These are phyloP conservation scores for Brassica nigra DNA, from an alignment of 345 rosid genomes.

Conservation along the genomic window DNA sequence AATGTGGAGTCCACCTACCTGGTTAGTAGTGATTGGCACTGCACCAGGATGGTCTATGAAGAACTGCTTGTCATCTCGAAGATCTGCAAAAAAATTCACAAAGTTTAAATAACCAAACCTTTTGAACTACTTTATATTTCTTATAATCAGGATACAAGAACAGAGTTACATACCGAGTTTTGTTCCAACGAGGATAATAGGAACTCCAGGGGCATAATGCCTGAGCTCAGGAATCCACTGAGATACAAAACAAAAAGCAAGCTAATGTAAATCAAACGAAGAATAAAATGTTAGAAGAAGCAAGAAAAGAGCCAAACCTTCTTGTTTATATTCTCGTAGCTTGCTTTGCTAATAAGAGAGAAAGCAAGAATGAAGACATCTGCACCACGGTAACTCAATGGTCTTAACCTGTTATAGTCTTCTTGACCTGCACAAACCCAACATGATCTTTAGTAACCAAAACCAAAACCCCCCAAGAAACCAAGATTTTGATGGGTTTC, in stretches of 20 bases:
- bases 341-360: constrained; percentile 98
- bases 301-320: constrained; percentile 53
- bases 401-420: constrained; percentile 89
- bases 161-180: constrained; percentile 61
- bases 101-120: background rate
- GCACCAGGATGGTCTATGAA: constrained; percentile 77
- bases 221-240: constrained; percentile 97
- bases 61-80: constrained; percentile 73
- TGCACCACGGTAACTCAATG: constrained; percentile 90
- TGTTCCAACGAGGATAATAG: constrained; percentile 83
- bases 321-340: constrained; percentile 92
- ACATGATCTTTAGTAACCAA: background rate
- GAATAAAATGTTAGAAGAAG: background rate
- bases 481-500: background rate
- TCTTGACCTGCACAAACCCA: constrained; percentile 68
- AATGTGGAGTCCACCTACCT: constrained; percentile 43
- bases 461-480: background rate
- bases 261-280: background rate
- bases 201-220: constrained; percentile 93
- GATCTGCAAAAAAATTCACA: constrained; percentile 49
- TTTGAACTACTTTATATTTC: background rate
- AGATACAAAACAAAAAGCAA: constrained; percentile 3
- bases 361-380: constrained; percentile 96
- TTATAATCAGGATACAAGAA: constrained; percentile 2
- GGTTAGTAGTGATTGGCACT: constrained; percentile 63